These are phyloP conservation scores for Mucor piriformis DNA, from an alignment of 371 early-diverging fungal species.

Conservation along the genomic window DNA sequence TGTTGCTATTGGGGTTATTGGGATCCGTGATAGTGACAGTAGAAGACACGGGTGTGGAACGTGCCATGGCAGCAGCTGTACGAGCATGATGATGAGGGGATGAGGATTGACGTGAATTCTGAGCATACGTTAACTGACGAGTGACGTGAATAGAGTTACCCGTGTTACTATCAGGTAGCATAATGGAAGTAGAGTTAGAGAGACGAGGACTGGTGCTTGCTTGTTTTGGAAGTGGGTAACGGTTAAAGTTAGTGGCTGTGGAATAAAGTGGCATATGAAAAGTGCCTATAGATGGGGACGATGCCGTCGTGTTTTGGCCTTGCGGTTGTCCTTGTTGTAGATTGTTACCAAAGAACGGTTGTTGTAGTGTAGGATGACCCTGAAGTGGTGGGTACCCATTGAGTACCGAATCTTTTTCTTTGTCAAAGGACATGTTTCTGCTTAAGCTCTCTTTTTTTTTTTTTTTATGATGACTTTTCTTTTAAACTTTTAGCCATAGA, in stretches of 20 bases:
- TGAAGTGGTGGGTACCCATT: constrained; percentile 1
- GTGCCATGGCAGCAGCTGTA: constrained; percentile 68
- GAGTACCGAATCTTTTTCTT: constrained; percentile 7
- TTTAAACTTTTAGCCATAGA: constrained; percentile 1
- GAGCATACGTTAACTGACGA: constrained; percentile 72
- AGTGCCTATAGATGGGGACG: constrained; percentile 1
- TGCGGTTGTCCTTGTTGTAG: not conserved
- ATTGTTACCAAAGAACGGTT: not conserved
- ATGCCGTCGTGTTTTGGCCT: not conserved
- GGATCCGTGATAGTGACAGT: constrained; percentile 64
- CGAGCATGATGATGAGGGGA: constrained; percentile 89
- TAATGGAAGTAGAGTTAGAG: not conserved
- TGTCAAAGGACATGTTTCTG: constrained; percentile 10
- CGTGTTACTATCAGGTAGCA: constrained; percentile 3
- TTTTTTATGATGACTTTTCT: not conserved
- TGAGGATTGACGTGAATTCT: constrained; percentile 73
- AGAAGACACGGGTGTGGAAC: constrained; percentile 43
- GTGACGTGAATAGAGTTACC: constrained; percentile 55
- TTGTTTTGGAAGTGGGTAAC: not conserved
- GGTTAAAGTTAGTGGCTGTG: not conserved
- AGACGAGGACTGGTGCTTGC: not conserved
- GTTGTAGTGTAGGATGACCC: not conserved
- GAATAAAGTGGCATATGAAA: constrained; percentile 5
- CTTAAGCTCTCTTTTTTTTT: not conserved
- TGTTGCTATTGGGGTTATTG: constrained; percentile 51